A percentile compares a stretch with the other conserved stretches of the same genome.
These are phyloP conservation scores for Myrica gale DNA, from an alignment of 306 rosid genomes.

Conservation along the genomic window DNA sequence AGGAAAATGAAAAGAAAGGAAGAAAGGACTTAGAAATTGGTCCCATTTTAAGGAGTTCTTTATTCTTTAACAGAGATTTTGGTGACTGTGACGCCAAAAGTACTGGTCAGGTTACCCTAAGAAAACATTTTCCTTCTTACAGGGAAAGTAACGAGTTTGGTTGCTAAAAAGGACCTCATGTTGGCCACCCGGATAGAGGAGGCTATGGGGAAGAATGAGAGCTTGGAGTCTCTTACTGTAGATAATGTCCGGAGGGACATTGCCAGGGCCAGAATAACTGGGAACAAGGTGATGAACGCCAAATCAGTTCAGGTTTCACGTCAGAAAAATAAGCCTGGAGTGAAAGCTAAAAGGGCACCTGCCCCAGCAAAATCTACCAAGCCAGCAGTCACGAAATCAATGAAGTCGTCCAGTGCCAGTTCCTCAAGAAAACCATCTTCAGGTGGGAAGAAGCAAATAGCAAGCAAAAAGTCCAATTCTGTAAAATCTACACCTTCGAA, in stretches of 20 bases:
- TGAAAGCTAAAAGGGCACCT: conserved; percentile 40
- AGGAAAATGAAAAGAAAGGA: background rate
- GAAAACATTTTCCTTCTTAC: conserved; percentile 20
- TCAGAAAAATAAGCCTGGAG: conserved; percentile 31
- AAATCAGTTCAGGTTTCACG: conserved; percentile 41
- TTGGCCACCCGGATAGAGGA: conserved; percentile 81
- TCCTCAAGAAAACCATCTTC: conserved; percentile 43
- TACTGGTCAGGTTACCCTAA: background rate
- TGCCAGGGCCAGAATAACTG: conserved; percentile 58
- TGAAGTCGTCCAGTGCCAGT: conserved; percentile 35
- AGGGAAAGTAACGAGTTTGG: conserved; percentile 98
- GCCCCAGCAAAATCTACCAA: conserved; percentile 32
- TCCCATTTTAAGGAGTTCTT: too few relatives aligned
- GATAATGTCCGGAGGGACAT: conserved; percentile 62
- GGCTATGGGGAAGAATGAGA: conserved; percentile 86
- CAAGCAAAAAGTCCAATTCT: conserved; percentile 34
- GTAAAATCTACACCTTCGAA: conserved; percentile 56
- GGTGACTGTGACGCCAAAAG: conserved; percentile 2
- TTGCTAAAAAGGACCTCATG: conserved; percentile 55
- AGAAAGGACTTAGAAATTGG: background rate
- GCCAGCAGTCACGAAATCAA: conserved; percentile 40
- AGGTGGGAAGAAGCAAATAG: conserved; percentile 40
- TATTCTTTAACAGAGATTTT: background rate
- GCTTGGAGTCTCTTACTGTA: conserved; percentile 74
- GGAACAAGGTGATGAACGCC: conserved; percentile 48